A percentile compares a stretch with the other conserved stretches of the same genome.
These are phyloP conservation scores for Eucalyptus leucophloia DNA, from an alignment of 345 rosid genomes.

Conservation along the genomic window DNA sequence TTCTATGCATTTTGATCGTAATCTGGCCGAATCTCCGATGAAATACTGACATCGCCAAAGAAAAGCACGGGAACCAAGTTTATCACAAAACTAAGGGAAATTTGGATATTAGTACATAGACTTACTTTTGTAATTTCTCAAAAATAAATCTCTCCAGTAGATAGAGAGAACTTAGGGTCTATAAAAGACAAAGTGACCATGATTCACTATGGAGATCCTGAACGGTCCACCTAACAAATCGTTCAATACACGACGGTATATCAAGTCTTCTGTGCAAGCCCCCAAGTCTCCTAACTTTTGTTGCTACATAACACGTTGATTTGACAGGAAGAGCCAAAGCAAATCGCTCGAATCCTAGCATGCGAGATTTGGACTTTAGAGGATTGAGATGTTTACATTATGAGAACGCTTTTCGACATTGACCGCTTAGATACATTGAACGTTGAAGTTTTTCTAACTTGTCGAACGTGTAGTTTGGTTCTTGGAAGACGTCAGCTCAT, in stretches of 20 bases:
- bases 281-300: not conserved
- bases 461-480: not conserved
- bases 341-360: not conserved
- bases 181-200: not conserved
- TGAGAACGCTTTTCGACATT: not conserved
- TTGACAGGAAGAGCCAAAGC: not conserved
- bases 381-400: not conserved
- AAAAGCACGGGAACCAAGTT: not conserved
- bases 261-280: not conserved
- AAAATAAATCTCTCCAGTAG: not conserved
- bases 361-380: not conserved
- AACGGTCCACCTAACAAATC: not conserved
- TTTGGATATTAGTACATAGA: not conserved
- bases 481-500: not conserved
- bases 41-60: not conserved
- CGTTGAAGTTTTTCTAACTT: not conserved
- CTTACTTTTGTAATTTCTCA: not conserved
- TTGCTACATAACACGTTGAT: not conserved
- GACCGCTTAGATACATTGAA: not conserved
- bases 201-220: not conserved
- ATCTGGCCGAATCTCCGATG: not conserved
- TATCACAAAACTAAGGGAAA: not conserved
- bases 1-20: not conserved
- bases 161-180: not conserved
- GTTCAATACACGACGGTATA: not conserved